These are phyloP conservation scores for Gynandropsis gynandra DNA, from an alignment of 345 rosid genomes.

Conservation along the genomic window DNA sequence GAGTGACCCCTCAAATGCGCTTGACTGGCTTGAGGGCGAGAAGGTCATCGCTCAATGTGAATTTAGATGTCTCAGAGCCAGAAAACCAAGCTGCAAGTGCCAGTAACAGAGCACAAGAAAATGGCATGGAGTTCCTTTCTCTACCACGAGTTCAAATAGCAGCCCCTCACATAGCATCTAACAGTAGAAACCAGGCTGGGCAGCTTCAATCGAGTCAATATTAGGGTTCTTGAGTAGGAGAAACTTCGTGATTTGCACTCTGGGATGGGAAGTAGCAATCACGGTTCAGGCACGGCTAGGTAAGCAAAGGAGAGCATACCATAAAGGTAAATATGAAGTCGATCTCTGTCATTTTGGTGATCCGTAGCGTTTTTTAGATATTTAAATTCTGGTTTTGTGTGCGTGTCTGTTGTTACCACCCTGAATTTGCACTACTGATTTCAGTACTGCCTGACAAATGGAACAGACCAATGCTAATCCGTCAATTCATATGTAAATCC, in stretches of 20 bases:
- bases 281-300: constrained; percentile 31
- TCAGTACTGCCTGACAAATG: too few relatives aligned
- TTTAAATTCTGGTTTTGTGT: not conserved
- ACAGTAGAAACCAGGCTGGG: constrained; percentile 35
- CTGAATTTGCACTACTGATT: too few relatives aligned
- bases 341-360: too few relatives aligned
- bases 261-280: constrained; percentile 49
- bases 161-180: constrained; percentile 31
- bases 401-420: too few relatives aligned
- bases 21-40: constrained; percentile 38
- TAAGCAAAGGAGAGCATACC: constrained; percentile 5
- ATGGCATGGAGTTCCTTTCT: constrained; percentile 35
- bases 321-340: constrained; percentile 35
- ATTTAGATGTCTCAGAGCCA: constrained; percentile 49
- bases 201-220: constrained; percentile 51
- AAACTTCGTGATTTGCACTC: constrained; percentile 53
- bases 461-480: too few relatives aligned
- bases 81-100: constrained; percentile 44
- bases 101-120: constrained; percentile 45
- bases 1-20: constrained; percentile 54
- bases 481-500: not conserved
- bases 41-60: constrained; percentile 47
- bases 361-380: too few relatives aligned
- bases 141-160: constrained; percentile 22
- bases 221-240: constrained; percentile 50